These are phyloP conservation scores for Cupressus sempervirens DNA, from an alignment of 75 land plant genomes.

Conservation along the genomic window DNA sequence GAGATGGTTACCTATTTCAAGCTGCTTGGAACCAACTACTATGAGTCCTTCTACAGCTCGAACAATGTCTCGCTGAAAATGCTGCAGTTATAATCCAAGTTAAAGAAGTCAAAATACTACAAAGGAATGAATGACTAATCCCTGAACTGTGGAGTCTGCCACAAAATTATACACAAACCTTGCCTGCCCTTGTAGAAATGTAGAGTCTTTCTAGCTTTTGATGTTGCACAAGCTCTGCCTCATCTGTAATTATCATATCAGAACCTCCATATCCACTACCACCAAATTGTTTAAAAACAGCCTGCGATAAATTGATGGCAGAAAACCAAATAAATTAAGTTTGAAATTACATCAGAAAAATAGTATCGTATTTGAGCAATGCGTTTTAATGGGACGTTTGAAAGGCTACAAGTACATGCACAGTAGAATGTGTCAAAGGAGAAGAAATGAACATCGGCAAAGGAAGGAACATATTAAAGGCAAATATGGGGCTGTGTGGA, in stretches of 20 bases:
- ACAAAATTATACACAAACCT: conserved; percentile 37
- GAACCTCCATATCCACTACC: conserved; percentile 62
- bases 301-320: conserved; percentile 19
- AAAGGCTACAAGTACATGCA: not conserved
- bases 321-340: not conserved
- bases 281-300: conserved; percentile 82
- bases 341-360: not conserved
- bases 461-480: not conserved
- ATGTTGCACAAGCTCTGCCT: conserved; percentile 66
- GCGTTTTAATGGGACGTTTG: not conserved
- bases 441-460: not conserved
- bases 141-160: not conserved
- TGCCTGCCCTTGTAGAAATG: conserved; percentile 78
- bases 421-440: not conserved
- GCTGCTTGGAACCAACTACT: conserved; percentile 70
- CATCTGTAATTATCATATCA: conserved; percentile 52
- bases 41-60: conserved; percentile 78
- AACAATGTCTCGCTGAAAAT: conserved; percentile 80
- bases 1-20: conserved; percentile 52
- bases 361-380: not conserved
- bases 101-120: not conserved
- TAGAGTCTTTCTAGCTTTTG: conserved; percentile 81
- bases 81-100: conserved; percentile 34
- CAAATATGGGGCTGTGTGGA: not conserved
- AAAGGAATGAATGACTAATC: not conserved